Evolutionary conservation across 768 basidiomycete species (phyloP), one percentile per base, ranked within the genome.

Genomic region (Tulasnella sp.): DNA sequence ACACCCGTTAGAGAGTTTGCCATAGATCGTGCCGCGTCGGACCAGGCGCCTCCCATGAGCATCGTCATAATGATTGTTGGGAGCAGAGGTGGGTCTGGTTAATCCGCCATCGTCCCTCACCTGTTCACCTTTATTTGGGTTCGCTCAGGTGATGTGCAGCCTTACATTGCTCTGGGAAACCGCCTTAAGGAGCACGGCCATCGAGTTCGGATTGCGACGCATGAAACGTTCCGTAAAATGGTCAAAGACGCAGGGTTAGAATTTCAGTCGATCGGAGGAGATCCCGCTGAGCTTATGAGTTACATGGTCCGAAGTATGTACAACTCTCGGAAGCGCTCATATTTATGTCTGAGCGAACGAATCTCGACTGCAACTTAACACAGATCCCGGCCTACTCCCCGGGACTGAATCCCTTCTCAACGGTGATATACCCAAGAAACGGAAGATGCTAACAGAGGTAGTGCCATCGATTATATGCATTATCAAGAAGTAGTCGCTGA

Each of bases 21-120:
- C 1, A 84, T 90, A 16, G 89, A 90, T 81, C 42, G 34, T 18
- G 14, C 34, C 46, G 34, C 79, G 34, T 75, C 28, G 37, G 34
- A 34, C 24, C 18, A 50, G 9, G 48, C 79, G 34, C 85, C 86
- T 7, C 83, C 83, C 8, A 84, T 93, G 84, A 91, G 87, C 82
- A 90, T 93, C 50, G 89, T 92, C 50, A 90, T 93, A 72, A 91
- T 92, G 89, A 90, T 93, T 72, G 91, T 92, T 31, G 92, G 92
- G 11, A 91, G 90, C 82, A 86, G 92, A 83, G 92, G 91, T 89
- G 82, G 37, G 88, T 83, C 1, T 34, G 18, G n/a, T 22, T 34
- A 41, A 64, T 50, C 79, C 34, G 72, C 79, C 48, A 48, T 46
- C n/a, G 24, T 11, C 34, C 16, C 24, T n/a, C 41, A 20, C 44